These are phyloP conservation scores for Nemania sp. DNA, from an alignment of 2,329 filamentous ascomycete species.

Conservation along the genomic window DNA sequence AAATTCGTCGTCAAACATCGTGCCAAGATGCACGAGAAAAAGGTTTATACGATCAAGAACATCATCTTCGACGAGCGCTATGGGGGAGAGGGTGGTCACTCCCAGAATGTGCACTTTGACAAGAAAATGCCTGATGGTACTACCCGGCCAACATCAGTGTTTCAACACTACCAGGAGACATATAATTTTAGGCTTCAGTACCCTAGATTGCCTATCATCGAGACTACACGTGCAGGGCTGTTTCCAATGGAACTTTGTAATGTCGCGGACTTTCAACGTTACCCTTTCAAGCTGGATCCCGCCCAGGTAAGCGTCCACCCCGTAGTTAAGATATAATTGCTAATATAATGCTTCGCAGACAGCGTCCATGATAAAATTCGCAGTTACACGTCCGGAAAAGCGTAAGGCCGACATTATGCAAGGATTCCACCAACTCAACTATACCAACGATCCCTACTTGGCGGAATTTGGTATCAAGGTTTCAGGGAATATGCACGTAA, in stretches of 20 bases:
- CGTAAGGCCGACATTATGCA: conserved; percentile 77
- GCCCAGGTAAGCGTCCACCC: conserved; percentile 57
- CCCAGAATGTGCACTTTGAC: conserved; percentile 68
- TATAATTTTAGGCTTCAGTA: conserved; percentile 65
- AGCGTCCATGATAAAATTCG: conserved; percentile 89
- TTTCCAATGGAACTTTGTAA: conserved; percentile 73
- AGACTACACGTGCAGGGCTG: conserved; percentile 64
- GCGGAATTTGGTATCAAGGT: conserved; percentile 80
- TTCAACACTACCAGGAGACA: conserved; percentile 66
- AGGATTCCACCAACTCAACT: conserved; percentile 75
- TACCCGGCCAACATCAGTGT: conserved; percentile 58
- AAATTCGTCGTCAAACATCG: conserved; percentile 69
- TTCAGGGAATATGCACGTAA: conserved; percentile 70
- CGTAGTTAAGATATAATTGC: neutral
- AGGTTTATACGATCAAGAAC: conserved; percentile 64
- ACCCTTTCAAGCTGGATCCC: conserved; percentile 71
- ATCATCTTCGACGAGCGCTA: conserved; percentile 62
- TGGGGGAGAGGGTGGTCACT: conserved; percentile 60
- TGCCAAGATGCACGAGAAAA: conserved; percentile 59
- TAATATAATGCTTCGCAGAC: conserved; percentile 67
- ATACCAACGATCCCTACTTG: conserved; percentile 76
- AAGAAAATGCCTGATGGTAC: conserved; percentile 56
- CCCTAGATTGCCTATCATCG: conserved; percentile 66
- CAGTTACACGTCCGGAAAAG: conserved; percentile 78
- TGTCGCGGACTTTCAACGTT: conserved; percentile 67